These are phyloP conservation scores for barley (Hordeum vulgare) DNA, from an alignment of 176 grass and related monocot species.

Conservation along the genomic window DNA sequence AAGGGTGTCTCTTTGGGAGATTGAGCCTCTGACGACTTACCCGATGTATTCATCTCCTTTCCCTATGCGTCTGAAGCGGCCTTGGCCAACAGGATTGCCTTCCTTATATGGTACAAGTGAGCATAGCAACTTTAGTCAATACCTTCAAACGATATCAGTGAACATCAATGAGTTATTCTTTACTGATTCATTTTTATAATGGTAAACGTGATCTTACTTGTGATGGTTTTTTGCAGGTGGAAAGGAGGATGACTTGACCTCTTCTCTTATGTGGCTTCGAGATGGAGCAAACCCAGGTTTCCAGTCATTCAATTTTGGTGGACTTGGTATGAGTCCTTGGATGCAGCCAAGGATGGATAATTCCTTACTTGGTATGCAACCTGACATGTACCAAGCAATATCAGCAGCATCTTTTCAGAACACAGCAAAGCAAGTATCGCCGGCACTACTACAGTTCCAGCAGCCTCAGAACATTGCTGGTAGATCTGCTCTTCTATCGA, in stretches of 20 bases:
- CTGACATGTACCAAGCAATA: conserved; percentile 67
- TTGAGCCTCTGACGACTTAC: conserved; percentile 92
- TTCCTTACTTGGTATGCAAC: conserved; percentile 53
- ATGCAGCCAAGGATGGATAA: conserved; percentile 65
- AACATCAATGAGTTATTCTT: not conserved
- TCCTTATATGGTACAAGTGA: conserved; percentile 61
- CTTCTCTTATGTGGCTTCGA: conserved; percentile 83
- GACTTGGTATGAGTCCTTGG: conserved; percentile 55
- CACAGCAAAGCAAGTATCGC: conserved; percentile 50
- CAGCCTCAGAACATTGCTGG: conserved; percentile 48
- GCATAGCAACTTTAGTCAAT: not conserved
- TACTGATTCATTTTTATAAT: not conserved
- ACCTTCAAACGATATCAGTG: not conserved
- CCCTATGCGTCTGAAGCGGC: conserved; percentile 84
- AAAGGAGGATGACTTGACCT: conserved; percentile 85
- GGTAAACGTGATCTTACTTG: conserved; percentile 1
- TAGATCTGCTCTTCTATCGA: conserved; percentile 42
- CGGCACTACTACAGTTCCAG: conserved; percentile 74
- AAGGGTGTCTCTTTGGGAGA: conserved; percentile 94
- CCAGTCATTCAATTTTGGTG: conserved; percentile 75
- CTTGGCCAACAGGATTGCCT: conserved; percentile 84
- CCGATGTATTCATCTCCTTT: conserved; percentile 96
- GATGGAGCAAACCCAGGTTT: conserved; percentile 63
- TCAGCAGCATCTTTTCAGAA: conserved; percentile 35
- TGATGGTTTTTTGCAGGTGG: conserved; percentile 46